Evolutionary conservation across 306 rosid genomes (phyloP), one percentile per base, ranked within the genome.

Genomic region (Inga leiocalycina): DNA sequence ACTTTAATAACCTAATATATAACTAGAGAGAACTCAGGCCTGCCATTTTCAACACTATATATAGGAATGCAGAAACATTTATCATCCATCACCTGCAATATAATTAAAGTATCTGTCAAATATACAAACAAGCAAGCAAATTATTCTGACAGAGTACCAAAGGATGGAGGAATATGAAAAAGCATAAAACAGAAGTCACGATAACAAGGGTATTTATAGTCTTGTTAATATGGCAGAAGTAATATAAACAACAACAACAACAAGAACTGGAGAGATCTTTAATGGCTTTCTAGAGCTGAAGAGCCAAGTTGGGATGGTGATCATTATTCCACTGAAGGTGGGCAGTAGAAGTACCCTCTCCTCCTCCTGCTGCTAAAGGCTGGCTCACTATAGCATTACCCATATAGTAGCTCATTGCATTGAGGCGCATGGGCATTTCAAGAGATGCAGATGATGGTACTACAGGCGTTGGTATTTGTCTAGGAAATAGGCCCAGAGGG

Each of bases 271-370:
- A 67, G 34, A 11, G n/a, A 34, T 61, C 46, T 6, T 3, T 11
- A 46, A 19, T 12, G 32, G 24, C 24, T 61, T 41, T 17, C 45
- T 12, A 59, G 68, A 85, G 82, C 13, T 27, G 71, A 39, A 85
- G 80, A 51, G 80, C 19, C 43, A 77, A 72, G 16, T 71, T 51
- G n/a, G 45, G 67, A 0, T 35, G 10, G 15, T 20, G 68, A 22
- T 68, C 68, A 75, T 74, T 35, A 22, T 46, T 27, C 74, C 68
- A 57, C 20, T 34, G 46, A 59, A 45, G 77, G n/a, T 67, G 84
- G n/a, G n/a, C 24, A 80, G 64, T 3, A 57, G 37, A 27, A 84
- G 35, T 8, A 35, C 57, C 20, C 54, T 24, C 11, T 71, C 35
- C 75, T 43, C 8, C 37, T 70, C 0, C 56, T 70, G 4, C 34